Base-by-base conservation (phyloP, 495 filamentous ascomycete species). In the Penicillium goetzii region DNA sequence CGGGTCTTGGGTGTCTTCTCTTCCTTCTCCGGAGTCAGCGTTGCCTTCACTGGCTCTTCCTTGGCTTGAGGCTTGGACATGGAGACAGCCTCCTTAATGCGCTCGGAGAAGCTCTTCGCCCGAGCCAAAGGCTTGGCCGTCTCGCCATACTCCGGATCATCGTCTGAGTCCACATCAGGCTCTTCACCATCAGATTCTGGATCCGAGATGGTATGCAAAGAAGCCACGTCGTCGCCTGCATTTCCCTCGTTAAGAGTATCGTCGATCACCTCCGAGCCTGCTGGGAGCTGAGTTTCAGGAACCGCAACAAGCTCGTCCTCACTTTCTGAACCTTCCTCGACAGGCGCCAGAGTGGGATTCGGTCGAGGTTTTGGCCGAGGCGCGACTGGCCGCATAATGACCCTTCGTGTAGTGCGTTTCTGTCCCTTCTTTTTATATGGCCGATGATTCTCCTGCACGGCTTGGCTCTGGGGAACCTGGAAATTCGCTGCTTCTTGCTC, bases 351-450 rank as follows among this genome's bases (percentile, higher is more conserved):
- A 50, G 69, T 64, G 56, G 72, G 62, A 43, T 63, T 60, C 3
- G 68, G 57, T 50, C 74, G 69, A 0, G 65, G 56, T 62, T 78
- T 78, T 56, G 78, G 69, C 41, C 76, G 80, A 56, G 69, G 64
- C 14, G 72, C 55, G 14, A 82, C 80, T 0, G 85, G 85, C 70
- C 78, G 86, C 87, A 96, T 94, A 41, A 85, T 90, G n/a, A 90
- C 86, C 41, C 84, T 75, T 55, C 90, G 81, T 3, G 94, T 97
- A 36, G 90, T 92, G 45, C 94, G 84, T 76, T 98, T 98, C 71
- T 92, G 88, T 0, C 94, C 94, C 75, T 89, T 92, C 83, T 98
- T 98, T 80, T 97, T 97, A 80, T 88, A 97, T 3, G 85, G 75
- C 54, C 83, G 86, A 21, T 85, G 68, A 0, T 85, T 82, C 12